A percentile compares a stretch with the other conserved stretches of the same genome.
Conservation (phyloP, 2,329 filamentous ascomycete genomes). For the Bipolaris cookei region DNA sequence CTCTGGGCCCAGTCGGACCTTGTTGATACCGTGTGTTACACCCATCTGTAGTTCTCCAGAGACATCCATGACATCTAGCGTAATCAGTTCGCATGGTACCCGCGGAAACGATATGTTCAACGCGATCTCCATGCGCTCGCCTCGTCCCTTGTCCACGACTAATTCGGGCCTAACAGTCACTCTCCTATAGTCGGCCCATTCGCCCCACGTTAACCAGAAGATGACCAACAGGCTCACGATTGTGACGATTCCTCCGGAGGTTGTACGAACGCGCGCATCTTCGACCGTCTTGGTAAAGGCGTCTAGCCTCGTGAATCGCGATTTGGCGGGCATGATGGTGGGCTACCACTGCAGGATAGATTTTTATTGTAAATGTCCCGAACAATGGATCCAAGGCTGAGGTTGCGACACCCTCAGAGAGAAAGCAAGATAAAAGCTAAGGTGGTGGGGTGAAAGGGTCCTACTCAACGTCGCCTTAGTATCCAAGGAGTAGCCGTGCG, state of each 20-base stretch:
- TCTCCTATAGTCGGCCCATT: slow-evolving; percentile 92
- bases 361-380: not conserved
- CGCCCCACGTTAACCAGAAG: slow-evolving; percentile 86
- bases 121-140: slow-evolving; percentile 99
- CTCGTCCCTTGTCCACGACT: slow-evolving; percentile 95
- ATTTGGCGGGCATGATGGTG: slow-evolving; percentile 79
- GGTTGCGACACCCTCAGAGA: slow-evolving; percentile 7
- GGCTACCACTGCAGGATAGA: slow-evolving; percentile 22
- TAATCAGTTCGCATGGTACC: slow-evolving; percentile 92
- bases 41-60: slow-evolving; percentile 96
- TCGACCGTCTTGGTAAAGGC: slow-evolving; percentile 99
- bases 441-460: slow-evolving; percentile 22
- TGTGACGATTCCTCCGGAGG: slow-evolving; percentile 92
- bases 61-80: slow-evolving; percentile 98
- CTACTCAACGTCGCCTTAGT: slow-evolving; percentile 14
- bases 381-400: not conserved
- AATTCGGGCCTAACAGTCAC: slow-evolving; percentile 89
- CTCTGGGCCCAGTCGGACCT: slow-evolving; percentile 78
- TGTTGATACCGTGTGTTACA: slow-evolving; percentile 89
- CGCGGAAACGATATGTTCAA: slow-evolving; percentile 95
- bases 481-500: slow-evolving; percentile 7
- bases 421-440: slow-evolving; percentile 15
- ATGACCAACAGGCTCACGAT: slow-evolving; percentile 89
- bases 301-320: slow-evolving; percentile 93
- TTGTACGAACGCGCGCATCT: slow-evolving; percentile 94